phyloP scores from a whole-genome alignment of 2,329 filamentous ascomycete genomes.

The Dactylellina cionopaga region DNA sequence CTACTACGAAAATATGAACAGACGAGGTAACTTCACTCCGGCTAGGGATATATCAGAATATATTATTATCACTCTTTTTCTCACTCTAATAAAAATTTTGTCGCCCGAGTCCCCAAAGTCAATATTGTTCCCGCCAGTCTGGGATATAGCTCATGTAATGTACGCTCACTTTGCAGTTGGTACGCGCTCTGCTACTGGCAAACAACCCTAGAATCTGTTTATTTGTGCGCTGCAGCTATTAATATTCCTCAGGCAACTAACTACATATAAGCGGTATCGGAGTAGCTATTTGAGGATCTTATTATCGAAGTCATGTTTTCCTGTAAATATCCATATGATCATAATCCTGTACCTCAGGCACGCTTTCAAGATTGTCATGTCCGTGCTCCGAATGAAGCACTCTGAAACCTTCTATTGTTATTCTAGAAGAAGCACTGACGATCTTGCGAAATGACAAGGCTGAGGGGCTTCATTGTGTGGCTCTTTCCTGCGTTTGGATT shows the following conservation, averaged over 20 bases:
- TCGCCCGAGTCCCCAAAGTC: slow-evolving; percentile 22
- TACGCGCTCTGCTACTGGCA: slow-evolving; percentile 26
- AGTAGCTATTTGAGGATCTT: not conserved
- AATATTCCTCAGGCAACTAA: not conserved
- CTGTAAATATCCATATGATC: slow-evolving; percentile 6
- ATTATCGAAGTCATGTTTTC: not conserved
- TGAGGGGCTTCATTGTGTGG: slow-evolving; percentile 45
- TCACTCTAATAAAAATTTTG: slow-evolving; percentile 16
- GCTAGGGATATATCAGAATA: slow-evolving; percentile 38
- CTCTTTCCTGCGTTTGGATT: slow-evolving; percentile 27
- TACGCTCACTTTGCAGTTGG: slow-evolving; percentile 40
- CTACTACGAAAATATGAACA: slow-evolving; percentile 12
- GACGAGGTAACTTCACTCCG: not conserved
- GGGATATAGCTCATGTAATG: slow-evolving; percentile 53
- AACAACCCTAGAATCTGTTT: slow-evolving; percentile 8
- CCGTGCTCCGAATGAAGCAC: slow-evolving; percentile 35
- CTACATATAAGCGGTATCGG: slow-evolving; percentile 46
- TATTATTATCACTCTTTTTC: slow-evolving; percentile 26
- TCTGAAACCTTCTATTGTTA: slow-evolving; percentile 49
- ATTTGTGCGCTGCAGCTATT: slow-evolving; percentile 13
- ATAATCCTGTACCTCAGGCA: too few species aligned
- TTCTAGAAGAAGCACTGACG: slow-evolving; percentile 50
- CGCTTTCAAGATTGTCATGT: slow-evolving; percentile 24
- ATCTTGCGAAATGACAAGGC: slow-evolving; percentile 50
- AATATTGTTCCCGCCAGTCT: slow-evolving; percentile 46